Percentiles rank a stretch among this genome's conserved stretches.
These are phyloP conservation scores for Hyaloscypha variabilis DNA, from an alignment of 495 filamentous ascomycete species.

Conservation along the genomic window DNA sequence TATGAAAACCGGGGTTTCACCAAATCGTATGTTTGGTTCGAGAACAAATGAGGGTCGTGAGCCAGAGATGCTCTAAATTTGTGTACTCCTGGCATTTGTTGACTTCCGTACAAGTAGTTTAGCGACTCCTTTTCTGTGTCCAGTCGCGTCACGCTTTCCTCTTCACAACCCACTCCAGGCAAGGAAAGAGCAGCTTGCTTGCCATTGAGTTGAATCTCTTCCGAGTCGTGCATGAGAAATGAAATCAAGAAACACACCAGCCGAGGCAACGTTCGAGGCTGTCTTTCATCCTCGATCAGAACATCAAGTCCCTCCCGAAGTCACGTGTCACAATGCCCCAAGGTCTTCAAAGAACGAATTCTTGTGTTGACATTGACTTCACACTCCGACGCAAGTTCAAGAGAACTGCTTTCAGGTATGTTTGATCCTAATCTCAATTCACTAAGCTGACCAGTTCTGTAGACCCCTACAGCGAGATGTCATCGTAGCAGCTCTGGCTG, in stretches of 20 bases:
- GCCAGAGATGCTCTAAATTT: too few species aligned
- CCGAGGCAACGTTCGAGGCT: not conserved
- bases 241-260: not conserved
- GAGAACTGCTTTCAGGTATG: conserved; percentile 71
- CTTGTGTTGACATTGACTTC: conserved; percentile 75
- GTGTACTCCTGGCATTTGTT: not conserved
- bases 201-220: not conserved
- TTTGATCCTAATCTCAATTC: not conserved
- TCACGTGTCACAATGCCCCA: conserved; percentile 21
- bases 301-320: not conserved
- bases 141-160: conserved; percentile 5
- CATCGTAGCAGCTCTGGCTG: conserved; percentile 75
- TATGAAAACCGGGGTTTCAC: too few species aligned
- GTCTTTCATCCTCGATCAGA: not conserved
- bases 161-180: not conserved
- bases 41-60: too few species aligned
- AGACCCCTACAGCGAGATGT: conserved; percentile 89
- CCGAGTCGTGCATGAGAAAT: not conserved
- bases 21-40: too few species aligned
- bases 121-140: not conserved
- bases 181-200: not conserved
- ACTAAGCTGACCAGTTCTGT: conserved; percentile 11
- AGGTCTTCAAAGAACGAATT: conserved; percentile 40
- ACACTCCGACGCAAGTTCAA: conserved; percentile 82
- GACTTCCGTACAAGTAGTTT: too few species aligned